Conservation (phyloP, 1,284 basidiomycete genomes). For the Apiotrichum brassicae region DNA sequence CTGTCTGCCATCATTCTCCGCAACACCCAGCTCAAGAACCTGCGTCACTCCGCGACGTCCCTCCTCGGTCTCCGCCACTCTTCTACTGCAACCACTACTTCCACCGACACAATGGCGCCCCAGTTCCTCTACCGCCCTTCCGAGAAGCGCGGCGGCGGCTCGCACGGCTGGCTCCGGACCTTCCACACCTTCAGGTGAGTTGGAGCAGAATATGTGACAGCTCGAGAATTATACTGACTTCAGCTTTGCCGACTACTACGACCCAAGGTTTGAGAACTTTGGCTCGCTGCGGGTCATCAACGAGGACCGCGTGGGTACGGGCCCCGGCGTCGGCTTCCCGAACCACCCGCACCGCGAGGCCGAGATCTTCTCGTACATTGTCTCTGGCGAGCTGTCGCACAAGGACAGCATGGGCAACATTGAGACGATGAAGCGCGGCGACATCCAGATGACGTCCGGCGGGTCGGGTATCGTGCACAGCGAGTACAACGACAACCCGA, state of each 20-base stretch:
- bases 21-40: background rate
- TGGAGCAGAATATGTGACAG: no score
- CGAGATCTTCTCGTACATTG: constrained; percentile 86
- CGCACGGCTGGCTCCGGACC: constrained; percentile 84
- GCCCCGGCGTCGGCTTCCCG: constrained; percentile 68
- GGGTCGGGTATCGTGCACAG: constrained; percentile 52
- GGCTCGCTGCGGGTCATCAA: constrained; percentile 34
- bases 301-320: constrained; percentile 15
- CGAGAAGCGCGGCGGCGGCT: constrained; percentile 65
- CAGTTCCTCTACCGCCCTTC: constrained; percentile 51
- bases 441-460: constrained; percentile 82
- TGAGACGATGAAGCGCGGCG: constrained; percentile 79
- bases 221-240: constrained; percentile 37
- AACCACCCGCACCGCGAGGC: constrained; percentile 76
- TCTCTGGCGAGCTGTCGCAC: constrained; percentile 45
- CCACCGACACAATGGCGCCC: background rate
- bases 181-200: constrained; percentile 70
- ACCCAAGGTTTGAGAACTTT: constrained; percentile 45
- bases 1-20: constrained; percentile 14
- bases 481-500: constrained; percentile 63
- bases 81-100: background rate
- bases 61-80: background rate
- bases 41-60: background rate
- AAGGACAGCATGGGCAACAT: constrained; percentile 83
- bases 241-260: constrained; percentile 64